Base-by-base conservation (phyloP, 768 basidiomycete species). In the Psilocybe azurescens region DNA sequence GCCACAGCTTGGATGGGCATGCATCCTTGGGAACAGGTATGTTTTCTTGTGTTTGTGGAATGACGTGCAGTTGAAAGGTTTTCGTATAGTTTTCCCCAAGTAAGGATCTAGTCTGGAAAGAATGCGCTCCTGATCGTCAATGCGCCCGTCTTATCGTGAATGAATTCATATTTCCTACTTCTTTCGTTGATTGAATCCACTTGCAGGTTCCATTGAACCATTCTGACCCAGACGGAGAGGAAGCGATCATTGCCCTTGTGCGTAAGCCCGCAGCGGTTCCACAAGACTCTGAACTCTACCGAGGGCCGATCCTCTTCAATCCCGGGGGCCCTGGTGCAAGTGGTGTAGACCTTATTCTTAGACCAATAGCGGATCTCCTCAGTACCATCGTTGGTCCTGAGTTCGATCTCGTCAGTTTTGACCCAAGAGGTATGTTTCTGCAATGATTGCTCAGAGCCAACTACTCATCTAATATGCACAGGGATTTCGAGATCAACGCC, bases 241-340 rank as follows among this genome's bases (percentile, higher is more conserved):
- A 74, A 52, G 82, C 79, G 3, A 67, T 69, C 30, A 80, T 83
- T 33, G 83, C 82, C 1, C 62, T 83, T 16, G 74, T 77, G 18
- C 75, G 79, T 18, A 71, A 77, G 39, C 78, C 76, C 2, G 74
- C 81, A 10, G 59, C 69, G 1, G 58, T 78, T 1, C 63, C 71
- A 3, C 47, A 55, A 1, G 53, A 44, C 30, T 72, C 73, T 0
- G 57, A 66, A 3, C 62, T 70, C 5, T 84, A 82, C 57, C 74
- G 75, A 20, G 82, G 82, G 0, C 81, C 81, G 1, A 70, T 83
- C 13, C 67, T 83, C 2, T 71, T 80, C 64, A 83, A 82, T 53
- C 81, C 81, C 2, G 80, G 82, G 9, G 82, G 83, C 1, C 82
- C 82, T 1, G 82, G 82, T 8, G 79, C 76, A 11, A 79, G 79